Base-by-base conservation (phyloP, 2,329 filamentous ascomycete genomes). In the Fusarium xyrophilum region DNA sequence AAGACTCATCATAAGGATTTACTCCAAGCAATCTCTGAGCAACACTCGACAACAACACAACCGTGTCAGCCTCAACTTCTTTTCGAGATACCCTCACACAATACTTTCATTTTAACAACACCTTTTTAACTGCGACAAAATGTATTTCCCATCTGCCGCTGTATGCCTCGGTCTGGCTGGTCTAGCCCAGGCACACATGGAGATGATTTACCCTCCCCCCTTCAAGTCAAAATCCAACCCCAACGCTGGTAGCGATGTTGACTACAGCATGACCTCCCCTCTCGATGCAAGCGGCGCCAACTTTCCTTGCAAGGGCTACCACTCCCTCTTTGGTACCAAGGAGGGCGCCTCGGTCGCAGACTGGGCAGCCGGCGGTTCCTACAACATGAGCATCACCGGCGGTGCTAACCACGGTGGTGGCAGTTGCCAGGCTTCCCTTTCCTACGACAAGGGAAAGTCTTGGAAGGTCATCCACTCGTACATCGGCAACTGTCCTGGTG, bases 281-380 rank as follows among this genome's bases (percentile, higher is more conserved):
- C 83, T 96, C 48, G 75, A 79, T 4, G 74, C 82, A 23, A 81
- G 83, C 63, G 89, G 90, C 28, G 82, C 83, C 61, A 85, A 93
- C 79, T 96, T 88, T 77, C 90, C 92, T 8, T 96, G 92, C 86
- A 93, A 93, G 82, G 89, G 89, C 68, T 83, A 82, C 76, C 81
- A 85, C 51, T 77, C 75, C 50, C 79, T 84, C 44, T 70, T 87
- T 35, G 84, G 83, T 71, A 83, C 83, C 33, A 53, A 78, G 12
- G 78, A 79, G 47, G 87, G 87, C 67, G 77, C 81, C 21, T 78
- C 87, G 7, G 85, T 88, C 23, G 87, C 85, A 36, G 86, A 83
- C 27, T 94, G 90, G 77, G 76, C 80, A 7, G 85, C 89, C 9
- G 92, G 92, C 35, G 78, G 83, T 58, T 78, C 81, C 30, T 88